Evolutionary conservation across 495 filamentous ascomycete genomes (phyloP).

Genomic region (Penicillium dipodomyicola): DNA sequence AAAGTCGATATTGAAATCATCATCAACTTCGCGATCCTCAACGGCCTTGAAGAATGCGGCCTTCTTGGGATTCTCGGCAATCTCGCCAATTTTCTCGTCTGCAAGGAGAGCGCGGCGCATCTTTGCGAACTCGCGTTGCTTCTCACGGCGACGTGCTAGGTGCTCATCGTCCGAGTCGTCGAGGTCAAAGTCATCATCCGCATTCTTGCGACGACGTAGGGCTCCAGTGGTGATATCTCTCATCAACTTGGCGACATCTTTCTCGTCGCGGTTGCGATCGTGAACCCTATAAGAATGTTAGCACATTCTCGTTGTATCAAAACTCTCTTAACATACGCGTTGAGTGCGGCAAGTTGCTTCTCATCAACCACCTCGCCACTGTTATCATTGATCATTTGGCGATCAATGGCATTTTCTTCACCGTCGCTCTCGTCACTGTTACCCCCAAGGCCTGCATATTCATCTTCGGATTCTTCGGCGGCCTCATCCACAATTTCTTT

Average conservation of each 20-base stretch:
- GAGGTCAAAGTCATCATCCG: constrained; percentile 72
- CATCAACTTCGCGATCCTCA: constrained; percentile 77
- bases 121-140: constrained; percentile 82
- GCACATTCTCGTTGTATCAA: not conserved
- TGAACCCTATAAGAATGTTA: constrained; percentile 35
- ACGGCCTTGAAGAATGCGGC: constrained; percentile 85
- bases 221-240: constrained; percentile 86
- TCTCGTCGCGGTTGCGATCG: constrained; percentile 56
- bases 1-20: constrained; percentile 76
- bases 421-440: constrained; percentile 81
- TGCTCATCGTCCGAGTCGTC: constrained; percentile 85
- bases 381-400: constrained; percentile 89
- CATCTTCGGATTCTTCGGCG: constrained; percentile 96
- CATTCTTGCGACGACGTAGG: constrained; percentile 73
- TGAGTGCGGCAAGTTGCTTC: constrained; percentile 76
- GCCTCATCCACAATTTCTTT: constrained; percentile 87
- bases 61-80: constrained; percentile 88
- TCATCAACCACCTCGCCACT: constrained; percentile 72
- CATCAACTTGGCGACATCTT: constrained; percentile 82
- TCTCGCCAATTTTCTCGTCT: constrained; percentile 87
- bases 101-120: constrained; percentile 86
- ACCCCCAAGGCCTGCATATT: constrained; percentile 93
- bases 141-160: constrained; percentile 71
- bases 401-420: constrained; percentile 65
- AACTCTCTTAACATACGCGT: constrained; percentile 87